Conservation (phyloP, 495 filamentous ascomycete species). For the Penicillium subrubescens region DNA sequence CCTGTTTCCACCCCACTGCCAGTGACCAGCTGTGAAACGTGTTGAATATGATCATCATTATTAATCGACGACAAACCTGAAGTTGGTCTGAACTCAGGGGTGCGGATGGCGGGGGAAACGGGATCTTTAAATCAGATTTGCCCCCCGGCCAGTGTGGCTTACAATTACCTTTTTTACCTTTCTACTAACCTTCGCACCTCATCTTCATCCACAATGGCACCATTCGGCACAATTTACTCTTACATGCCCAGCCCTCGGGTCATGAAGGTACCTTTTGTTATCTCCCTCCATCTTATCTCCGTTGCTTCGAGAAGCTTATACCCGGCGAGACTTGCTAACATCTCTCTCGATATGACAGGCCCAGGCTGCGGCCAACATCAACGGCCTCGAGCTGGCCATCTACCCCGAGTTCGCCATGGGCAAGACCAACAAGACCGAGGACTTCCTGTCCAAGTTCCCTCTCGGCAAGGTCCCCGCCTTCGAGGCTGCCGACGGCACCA, state of each 20-base stretch:
- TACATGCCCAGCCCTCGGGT: conserved; percentile 52
- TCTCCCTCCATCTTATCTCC: not conserved
- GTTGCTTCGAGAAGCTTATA: not conserved
- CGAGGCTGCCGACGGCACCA: conserved; percentile 52
- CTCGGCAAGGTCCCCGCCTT: conserved; percentile 62
- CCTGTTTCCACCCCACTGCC: conserved; percentile 16
- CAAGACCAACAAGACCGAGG: conserved; percentile 51
- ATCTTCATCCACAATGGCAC: conserved; percentile 46
- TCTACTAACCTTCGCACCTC: conserved; percentile 7
- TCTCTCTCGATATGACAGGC: conserved; percentile 30
- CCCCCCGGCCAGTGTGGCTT: not conserved
- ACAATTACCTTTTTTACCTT: not conserved
- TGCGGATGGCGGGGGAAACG: not conserved
- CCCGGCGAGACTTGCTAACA: not conserved
- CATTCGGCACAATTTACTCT: conserved; percentile 55
- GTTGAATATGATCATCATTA: not conserved
- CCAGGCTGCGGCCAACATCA: conserved; percentile 55
- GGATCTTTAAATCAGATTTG: not conserved
- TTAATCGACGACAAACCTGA: not conserved
- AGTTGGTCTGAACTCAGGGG: not conserved
- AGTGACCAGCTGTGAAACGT: not conserved
- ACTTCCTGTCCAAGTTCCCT: conserved; percentile 63
- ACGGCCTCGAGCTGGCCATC: conserved; percentile 47
- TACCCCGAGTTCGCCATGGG: conserved; percentile 43
- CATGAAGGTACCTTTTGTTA: conserved; percentile 37